Base-by-base conservation (phyloP, 179 eudicot species). In the Corrigiola litoralis region DNA sequence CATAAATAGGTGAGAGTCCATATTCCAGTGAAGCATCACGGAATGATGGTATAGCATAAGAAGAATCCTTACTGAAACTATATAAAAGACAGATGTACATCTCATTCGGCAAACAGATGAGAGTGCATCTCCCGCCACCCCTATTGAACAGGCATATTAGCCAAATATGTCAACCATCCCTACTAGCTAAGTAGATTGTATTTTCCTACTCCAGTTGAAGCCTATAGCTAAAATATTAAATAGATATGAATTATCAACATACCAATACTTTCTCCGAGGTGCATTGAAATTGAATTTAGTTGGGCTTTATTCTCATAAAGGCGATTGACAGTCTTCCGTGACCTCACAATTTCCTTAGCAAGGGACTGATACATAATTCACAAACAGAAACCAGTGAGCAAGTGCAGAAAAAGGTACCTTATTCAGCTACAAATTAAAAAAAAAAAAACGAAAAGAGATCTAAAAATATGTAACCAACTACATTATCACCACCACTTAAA, bases 201-300 rank as follows among this genome's bases (percentile, higher is more conserved):
- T n/a, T n/a, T n/a, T n/a, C n/a, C n/a, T n/a, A n/a, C n/a, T n/a
- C n/a, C n/a, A n/a, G n/a, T n/a, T 46, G 34, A 51, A 51, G 28
- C 17, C 0, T 18, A 11, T 33, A 36, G 3, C 6, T 40, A 17
- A 17, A 28, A 5, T 8, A 41, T 57, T 7, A 18, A 24, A 10
- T 54, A 25, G 46, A 9, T 10, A 37, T 20, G 63, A 41, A 34
- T 37, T 54, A 50, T 28, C 57, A 70, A 28, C 78, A 67, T 92
- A 92, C 98, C 98, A 74, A 92, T 96, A 73, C 98, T 92, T 77
- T 92, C 98, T 51, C 98, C 98, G 25, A 92, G 96, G 73, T 92
- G 98, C 98, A 92, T 92, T 41, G 98, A 89, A 72, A 92, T 84
- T 51, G 98, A 92, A 75, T 92, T 92, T 57, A 92, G 75, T 65